Conservation (phyloP, 495 filamentous ascomycete genomes). For the Xylaria castorea region DNA sequence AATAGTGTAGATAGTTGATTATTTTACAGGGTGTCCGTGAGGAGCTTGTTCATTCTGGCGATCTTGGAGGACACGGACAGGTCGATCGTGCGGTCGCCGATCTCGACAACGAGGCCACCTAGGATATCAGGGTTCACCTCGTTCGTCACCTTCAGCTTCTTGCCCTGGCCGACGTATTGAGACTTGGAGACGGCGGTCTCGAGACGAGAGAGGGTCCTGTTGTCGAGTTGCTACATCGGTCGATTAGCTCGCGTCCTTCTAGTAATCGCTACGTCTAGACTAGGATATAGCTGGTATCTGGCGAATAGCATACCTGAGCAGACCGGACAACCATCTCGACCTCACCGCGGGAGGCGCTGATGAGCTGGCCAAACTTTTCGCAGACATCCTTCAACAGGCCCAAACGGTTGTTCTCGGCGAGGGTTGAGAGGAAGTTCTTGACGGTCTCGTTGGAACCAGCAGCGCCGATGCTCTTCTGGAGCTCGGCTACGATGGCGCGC, state of each 20-base stretch:
- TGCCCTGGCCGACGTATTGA: constrained; percentile 82
- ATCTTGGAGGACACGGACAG: constrained; percentile 94
- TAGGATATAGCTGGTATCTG: constrained; percentile 5
- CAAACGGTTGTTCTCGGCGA: constrained; percentile 96
- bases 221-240: constrained; percentile 76
- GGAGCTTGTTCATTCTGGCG: constrained; percentile 98
- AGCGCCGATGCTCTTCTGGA: constrained; percentile 76
- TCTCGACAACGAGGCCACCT: constrained; percentile 93
- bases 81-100: constrained; percentile 97
- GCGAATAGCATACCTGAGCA: constrained; percentile 71
- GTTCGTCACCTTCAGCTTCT: constrained; percentile 96
- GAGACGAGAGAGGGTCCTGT: constrained; percentile 80
- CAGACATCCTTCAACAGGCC: constrained; percentile 79
- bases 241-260: constrained; percentile 29
- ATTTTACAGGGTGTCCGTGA: constrained; percentile 92
- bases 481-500: constrained; percentile 78
- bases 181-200: constrained; percentile 91
- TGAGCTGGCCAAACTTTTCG: constrained; percentile 85
- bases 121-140: constrained; percentile 94
- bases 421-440: constrained; percentile 88
- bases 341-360: constrained; percentile 90
- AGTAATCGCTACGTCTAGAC: neutral
- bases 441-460: constrained; percentile 78
- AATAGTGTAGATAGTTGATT: constrained; percentile 15
- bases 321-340: constrained; percentile 88